phyloP scores from a whole-genome alignment of 805 yeast species.

The Clavispora carvajalis region DNA sequence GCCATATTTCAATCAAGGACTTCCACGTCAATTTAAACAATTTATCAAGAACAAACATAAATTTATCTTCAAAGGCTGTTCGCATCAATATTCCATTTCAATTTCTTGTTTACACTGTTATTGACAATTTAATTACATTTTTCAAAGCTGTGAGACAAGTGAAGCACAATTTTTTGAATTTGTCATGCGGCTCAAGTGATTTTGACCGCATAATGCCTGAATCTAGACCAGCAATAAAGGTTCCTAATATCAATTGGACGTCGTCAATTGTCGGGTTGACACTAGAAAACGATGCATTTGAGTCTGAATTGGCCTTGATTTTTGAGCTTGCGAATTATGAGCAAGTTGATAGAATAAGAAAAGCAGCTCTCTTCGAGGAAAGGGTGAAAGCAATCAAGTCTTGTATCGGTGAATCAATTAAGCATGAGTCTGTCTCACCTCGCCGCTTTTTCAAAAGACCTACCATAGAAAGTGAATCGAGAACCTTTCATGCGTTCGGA shows the following conservation, averaged over 20 bases:
- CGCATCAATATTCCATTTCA: conserved; percentile 64
- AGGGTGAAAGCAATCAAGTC: conserved; percentile 15
- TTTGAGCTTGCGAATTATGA: conserved; percentile 63
- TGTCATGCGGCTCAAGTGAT: conserved; percentile 19
- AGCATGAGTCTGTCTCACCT: not conserved
- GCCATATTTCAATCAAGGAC: conserved; percentile 30
- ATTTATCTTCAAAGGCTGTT: conserved; percentile 27
- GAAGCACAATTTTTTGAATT: conserved; percentile 39
- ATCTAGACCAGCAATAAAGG: conserved; percentile 33
- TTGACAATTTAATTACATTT: conserved; percentile 69
- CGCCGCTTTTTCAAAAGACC: not conserved
- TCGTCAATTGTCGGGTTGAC: conserved; percentile 56
- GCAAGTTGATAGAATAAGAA: conserved; percentile 56
- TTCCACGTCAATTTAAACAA: conserved; percentile 19
- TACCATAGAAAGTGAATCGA: not conserved
- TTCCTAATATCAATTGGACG: conserved; percentile 55
- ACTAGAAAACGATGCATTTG: conserved; percentile 88
- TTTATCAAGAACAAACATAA: conserved; percentile 5
- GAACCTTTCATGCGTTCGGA: not conserved
- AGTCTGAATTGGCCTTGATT: conserved; percentile 60
- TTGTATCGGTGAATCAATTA: conserved; percentile 5
- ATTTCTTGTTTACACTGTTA: conserved; percentile 69
- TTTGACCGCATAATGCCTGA: conserved; percentile 30
- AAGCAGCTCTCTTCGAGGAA: conserved; percentile 35
- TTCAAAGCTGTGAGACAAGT: conserved; percentile 64